Base-by-base conservation (phyloP, 305 asterid species). In the Fraxinus floribunda region DNA sequence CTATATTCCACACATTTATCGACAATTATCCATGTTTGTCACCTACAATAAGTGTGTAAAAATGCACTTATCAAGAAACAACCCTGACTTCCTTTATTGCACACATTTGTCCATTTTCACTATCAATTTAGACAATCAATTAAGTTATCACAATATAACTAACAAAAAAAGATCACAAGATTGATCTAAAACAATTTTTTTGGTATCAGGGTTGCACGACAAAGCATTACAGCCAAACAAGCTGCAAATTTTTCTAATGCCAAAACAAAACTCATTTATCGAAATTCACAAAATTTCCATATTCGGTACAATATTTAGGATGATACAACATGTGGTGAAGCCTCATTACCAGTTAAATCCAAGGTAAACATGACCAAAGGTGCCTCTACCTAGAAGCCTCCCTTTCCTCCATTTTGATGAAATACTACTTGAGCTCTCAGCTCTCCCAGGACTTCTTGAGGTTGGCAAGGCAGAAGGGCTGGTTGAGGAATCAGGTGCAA, bases 71-170 rank as follows among this genome's bases (percentile, higher is more conserved):
- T n/a, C n/a, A 26, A 7, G 98, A 87, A 84, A 92, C 90, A 79
- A 95, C 92, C 83, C 81, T 91, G 68, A 95, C 99, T 93, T 95
- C 99, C 87, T 95, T 95, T 83, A 95, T 95, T 36, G 99, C 99
- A 5, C 99, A 95, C 99, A 95, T 94, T 86, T 95, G 98, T 80
- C 99, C 99, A 85, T 90, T 95, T 88, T 93, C 98, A 88, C 99
- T 95, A 91, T 88, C 79, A 86, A 79, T 74, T 15, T 60, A 81
- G 80, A 83, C 78, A 85, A 79, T 11, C 34, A 68, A 46, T 70
- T 64, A 83, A 29, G 2, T 52, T 35, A 52, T 29, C 30, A 4
- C 29, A 13, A 72, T 41, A 60, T 66, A 18, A 11, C 73, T 15
- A 35, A 72, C 24, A 26, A 79, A 35, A 36, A 64, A 36, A 75